Conservation (phyloP, 2,329 filamentous ascomycete species). For the Fusarium papillatum region DNA sequence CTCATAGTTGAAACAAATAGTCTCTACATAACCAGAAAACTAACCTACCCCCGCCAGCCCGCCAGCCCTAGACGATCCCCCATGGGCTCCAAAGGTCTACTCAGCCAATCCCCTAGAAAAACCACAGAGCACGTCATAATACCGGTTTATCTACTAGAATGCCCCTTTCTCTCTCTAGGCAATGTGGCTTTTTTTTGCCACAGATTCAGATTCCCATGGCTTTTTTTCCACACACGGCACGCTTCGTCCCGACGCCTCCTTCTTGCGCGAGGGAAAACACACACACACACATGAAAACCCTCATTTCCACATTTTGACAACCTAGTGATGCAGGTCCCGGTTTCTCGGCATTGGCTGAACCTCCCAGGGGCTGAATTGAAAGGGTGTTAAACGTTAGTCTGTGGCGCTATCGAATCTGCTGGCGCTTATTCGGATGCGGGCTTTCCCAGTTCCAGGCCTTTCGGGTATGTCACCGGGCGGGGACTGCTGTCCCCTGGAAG, state of each 20-base stretch:
- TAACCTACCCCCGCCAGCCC: not conserved
- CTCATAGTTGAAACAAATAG: not conserved
- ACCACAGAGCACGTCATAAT: not conserved
- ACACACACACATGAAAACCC: not conserved
- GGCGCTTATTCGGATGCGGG: not conserved
- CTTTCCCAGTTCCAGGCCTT: not conserved
- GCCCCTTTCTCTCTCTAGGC: not conserved
- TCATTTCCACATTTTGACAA: not conserved
- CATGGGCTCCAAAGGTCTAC: not conserved
- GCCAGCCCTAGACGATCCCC: not conserved
- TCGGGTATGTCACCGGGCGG: not conserved
- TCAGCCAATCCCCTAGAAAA: not conserved
- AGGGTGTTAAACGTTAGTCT: too few relatives aligned
- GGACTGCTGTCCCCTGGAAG: not conserved
- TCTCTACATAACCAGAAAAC: not conserved
- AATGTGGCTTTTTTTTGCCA: not conserved
- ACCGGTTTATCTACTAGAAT: not conserved
- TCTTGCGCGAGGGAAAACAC: not conserved
- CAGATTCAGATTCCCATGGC: not conserved
- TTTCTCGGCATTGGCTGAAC: not conserved
- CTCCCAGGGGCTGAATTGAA: not conserved
- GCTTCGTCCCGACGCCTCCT: not conserved
- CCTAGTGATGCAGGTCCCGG: not conserved
- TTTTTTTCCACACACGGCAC: not conserved
- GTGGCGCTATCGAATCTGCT: conserved; percentile 6